phyloP scores from a whole-genome alignment of 768 basidiomycete genomes.

The Rhodotorula kratochvilovae region DNA sequence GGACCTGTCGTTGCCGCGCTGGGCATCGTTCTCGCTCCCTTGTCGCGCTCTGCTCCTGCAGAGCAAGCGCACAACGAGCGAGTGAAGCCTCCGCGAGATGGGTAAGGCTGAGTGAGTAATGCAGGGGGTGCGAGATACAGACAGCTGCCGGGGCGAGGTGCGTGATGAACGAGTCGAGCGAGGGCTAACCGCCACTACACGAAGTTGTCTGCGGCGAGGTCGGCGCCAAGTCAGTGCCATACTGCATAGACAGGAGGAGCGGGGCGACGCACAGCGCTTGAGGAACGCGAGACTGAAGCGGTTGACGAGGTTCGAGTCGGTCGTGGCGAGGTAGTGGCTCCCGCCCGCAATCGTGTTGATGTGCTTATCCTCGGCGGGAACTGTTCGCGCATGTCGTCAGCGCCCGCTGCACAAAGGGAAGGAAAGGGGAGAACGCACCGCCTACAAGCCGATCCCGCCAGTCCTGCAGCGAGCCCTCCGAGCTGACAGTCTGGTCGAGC shows the following conservation, averaged over 20 bases:
- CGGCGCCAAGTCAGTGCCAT: not conserved
- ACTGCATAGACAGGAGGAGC: not conserved
- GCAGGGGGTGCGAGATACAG: too few species aligned
- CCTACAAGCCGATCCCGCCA: constrained; percentile 13
- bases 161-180: too few species aligned
- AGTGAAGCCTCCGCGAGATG: too few species aligned
- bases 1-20: too few species aligned
- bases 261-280: constrained; percentile 3
- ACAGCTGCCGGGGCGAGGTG: too few species aligned
- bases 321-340: constrained; percentile 10
- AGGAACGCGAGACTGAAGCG: constrained; percentile 18
- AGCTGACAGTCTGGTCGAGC: constrained; percentile 8
- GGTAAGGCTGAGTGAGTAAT: too few species aligned
- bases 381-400: not conserved
- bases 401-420: accelerated
- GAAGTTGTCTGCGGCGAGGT: not conserved
- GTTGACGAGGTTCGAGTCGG: constrained; percentile 19
- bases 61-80: too few species aligned
- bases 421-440: not conserved
- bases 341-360: constrained; percentile 20
- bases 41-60: too few species aligned
- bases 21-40: too few species aligned
- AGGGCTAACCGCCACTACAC: too few species aligned
- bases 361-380: not conserved
- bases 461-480: constrained; percentile 10